Base-by-base conservation (phyloP, 176 grass and related monocot genomes). In the barley (Hordeum vulgare) region DNA sequence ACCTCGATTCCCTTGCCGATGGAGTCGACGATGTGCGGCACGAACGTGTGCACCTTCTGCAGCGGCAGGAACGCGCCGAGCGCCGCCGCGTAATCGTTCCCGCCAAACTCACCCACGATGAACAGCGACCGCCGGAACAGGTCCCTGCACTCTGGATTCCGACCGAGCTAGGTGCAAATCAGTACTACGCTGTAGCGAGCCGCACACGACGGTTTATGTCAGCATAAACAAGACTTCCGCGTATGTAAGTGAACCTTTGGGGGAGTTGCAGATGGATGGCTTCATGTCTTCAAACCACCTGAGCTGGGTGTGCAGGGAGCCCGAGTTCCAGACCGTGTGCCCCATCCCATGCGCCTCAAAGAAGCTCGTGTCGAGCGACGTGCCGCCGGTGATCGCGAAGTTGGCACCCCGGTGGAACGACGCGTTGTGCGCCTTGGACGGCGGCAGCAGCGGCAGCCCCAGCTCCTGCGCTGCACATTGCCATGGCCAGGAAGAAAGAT, bases 71-170 rank as follows among this genome's bases (percentile, higher is more conserved):
- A 92, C 34, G 95, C 82, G 79, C 91, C 94, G 8, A 98, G 61
- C 27, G 90, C 66, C 5, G 90, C 86, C 75, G 88, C 93, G 87
- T 98, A 98, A 34, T 98, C 95, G 67, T 98, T 98, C 12, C 95
- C 95, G 66, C 95, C 95, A 45, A 98, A 94, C 71, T 93, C 95
- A n/a, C 95, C 95, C 1, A 94, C 92, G 71, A 97, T 71, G 87
- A 97, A 98, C 14, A 98, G 92, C 17, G 95, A 98, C 53, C 83
- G 86, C 49, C 92, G 74, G 78, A 95, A 84, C 34, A 93, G 80
- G 17, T 91, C 88, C 14, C 61, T 91, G 87, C 95, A 98, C 51
- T 83, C 86, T 86, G 78, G 31, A 27, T 47, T 2, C 4, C 26
- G 0, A 15, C 23, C n/a, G 23, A 53, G 39, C 5, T 4, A 2